These are phyloP conservation scores for Triticum dicoccoides DNA, from an alignment of 176 grass and related monocot genomes.

Conservation along the genomic window DNA sequence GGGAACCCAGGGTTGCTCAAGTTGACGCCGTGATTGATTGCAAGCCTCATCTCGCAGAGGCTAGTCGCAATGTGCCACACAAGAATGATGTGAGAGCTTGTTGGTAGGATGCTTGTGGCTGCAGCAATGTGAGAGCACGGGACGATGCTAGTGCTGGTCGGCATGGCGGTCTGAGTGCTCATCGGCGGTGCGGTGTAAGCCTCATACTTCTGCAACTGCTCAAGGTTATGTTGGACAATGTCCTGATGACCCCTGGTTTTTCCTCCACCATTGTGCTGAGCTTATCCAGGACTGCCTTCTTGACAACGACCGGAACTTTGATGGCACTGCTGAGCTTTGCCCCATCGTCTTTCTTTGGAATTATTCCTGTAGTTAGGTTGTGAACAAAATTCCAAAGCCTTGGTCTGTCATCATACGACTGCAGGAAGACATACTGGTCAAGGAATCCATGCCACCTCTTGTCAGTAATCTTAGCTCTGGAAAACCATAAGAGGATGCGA, in stretches of 20 bases:
- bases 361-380: neutral
- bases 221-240: neutral
- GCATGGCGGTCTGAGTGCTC: neutral
- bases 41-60: slow-evolving; percentile 30
- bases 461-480: neutral
- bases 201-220: neutral
- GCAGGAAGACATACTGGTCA: neutral
- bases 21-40: rapidly evolving
- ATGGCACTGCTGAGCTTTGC: neutral
- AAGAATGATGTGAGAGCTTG: slow-evolving; percentile 12
- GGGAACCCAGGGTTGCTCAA: neutral
- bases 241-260: neutral
- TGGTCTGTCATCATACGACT: slow-evolving; percentile 2
- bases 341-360: slow-evolving; percentile 6
- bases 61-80: slow-evolving; percentile 30
- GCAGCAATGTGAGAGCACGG: too few species aligned
- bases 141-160: too few species aligned
- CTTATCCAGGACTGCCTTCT: neutral
- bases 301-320: neutral
- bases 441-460: neutral
- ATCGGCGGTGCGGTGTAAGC: neutral
- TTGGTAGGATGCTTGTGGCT: neutral
- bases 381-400: neutral
- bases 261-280: neutral
- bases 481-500: neutral